A percentile compares a stretch with the other conserved stretches of the same genome.
Evolutionary conservation across 129 eudicot genomes (phyloP).

Genomic region (Calendula officinalis): DNA sequence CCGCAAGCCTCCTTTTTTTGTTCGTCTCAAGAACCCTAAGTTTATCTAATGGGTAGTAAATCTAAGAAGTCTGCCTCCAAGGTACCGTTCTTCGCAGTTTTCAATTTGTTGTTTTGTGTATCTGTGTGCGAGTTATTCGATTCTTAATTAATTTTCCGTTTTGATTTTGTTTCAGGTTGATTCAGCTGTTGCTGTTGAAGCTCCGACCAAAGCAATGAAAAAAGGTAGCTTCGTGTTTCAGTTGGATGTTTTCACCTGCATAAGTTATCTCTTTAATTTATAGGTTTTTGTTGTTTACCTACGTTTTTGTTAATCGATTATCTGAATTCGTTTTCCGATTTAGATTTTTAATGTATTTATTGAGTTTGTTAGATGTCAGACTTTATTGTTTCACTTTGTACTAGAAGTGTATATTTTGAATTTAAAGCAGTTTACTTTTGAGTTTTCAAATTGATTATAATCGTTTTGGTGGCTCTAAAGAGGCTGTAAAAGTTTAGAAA

Average conservation of each 20-base stretch:
- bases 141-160: conserved; percentile 1
- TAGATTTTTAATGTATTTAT: too few relatives aligned
- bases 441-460: background rate
- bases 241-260: background rate
- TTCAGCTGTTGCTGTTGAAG: conserved; percentile 13
- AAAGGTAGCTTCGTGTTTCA: conserved; percentile 15
- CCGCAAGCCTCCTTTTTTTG: conserved; percentile 7
- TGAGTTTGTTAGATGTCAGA: background rate
- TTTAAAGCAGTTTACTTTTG: background rate
- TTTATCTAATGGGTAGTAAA: conserved; percentile 37
- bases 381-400: background rate
- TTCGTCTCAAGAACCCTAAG: conserved; percentile 29
- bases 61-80: conserved; percentile 61
- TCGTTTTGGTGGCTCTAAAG: background rate
- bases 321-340: background rate
- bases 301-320: background rate
- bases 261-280: background rate
- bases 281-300: too few relatives aligned
- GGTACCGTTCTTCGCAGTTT: conserved; percentile 22
- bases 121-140: background rate
- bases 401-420: background rate
- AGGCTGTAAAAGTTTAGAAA: background rate
- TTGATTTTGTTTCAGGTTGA: conserved; percentile 15
- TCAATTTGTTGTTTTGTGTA: background rate
- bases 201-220: conserved; percentile 16